A percentile compares a stretch with the other conserved stretches of the same genome.
phyloP scores from a whole-genome alignment of 352 stramenopile species.

The Globisporangium perplexum region DNA sequence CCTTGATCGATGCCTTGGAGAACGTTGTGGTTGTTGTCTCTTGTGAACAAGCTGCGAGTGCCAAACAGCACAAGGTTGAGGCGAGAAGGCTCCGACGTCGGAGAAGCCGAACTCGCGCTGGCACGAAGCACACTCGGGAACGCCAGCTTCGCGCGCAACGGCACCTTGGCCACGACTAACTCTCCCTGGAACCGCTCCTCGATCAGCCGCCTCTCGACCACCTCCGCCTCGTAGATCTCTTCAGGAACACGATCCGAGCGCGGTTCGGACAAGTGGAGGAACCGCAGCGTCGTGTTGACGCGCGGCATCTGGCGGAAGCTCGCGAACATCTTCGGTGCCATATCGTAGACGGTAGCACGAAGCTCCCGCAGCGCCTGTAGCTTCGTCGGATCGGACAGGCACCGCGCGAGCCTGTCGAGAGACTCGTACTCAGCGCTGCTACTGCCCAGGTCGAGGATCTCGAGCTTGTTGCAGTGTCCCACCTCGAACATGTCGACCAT shows the following conservation, averaged over 20 bases:
- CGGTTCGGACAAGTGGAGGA: neutral
- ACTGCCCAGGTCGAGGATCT: conserved; percentile 1
- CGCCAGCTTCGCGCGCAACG: conserved; percentile 2
- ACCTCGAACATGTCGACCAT: neutral
- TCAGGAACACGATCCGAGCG: neutral
- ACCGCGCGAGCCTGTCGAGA: neutral
- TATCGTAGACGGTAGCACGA: neutral
- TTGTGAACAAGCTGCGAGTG: no score
- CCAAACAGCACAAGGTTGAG: neutral
- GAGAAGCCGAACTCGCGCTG: neutral
- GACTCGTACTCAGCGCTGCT: neutral
- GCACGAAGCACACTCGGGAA: conserved; percentile 5
- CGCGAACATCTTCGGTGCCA: neutral
- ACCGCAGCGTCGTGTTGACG: conserved; percentile 6
- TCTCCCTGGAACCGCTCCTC: neutral
- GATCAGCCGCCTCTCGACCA: no score
- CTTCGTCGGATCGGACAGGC: neutral
- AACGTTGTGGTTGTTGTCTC: no score
- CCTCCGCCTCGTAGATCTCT: no score
- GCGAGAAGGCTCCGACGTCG: neutral
- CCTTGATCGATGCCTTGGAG: no score
- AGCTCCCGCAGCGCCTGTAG: conserved; percentile 5
- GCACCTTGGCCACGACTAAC: neutral
- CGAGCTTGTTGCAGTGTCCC: neutral
- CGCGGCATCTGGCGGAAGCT: neutral